These are phyloP conservation scores for Friedmanniomyces simplex DNA, from an alignment of 495 filamentous ascomycete species.

Conservation along the genomic window DNA sequence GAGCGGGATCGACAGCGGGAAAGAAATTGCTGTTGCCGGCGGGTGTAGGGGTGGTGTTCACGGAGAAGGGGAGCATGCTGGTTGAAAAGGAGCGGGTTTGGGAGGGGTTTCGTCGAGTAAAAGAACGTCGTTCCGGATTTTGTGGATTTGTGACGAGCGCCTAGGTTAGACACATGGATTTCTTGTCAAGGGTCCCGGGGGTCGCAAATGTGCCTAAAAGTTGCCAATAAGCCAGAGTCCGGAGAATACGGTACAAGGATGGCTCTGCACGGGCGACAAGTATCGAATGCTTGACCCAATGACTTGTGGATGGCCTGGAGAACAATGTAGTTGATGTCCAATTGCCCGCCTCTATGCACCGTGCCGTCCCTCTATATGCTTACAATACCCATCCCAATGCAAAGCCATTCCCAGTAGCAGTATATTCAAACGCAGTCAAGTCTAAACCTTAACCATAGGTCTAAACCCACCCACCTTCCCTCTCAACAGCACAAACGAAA, in stretches of 20 bases:
- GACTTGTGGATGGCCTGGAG: no score
- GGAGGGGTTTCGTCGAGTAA: conserved; percentile 34
- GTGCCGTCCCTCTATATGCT: not conserved
- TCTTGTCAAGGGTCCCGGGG: no score
- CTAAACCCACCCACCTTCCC: not conserved
- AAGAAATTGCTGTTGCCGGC: conserved; percentile 37
- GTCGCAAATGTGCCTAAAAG: no score
- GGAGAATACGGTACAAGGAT: no score
- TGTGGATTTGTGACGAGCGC: no score
- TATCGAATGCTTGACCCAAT: no score
- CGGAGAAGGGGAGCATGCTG: conserved; percentile 35
- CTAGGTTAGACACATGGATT: no score
- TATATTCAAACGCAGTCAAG: not conserved
- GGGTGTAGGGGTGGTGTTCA: conserved; percentile 39
- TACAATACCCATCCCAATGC: not conserved
- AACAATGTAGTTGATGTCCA: conserved; percentile 1
- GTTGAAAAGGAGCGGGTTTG: conserved; percentile 31
- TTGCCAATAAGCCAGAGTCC: no score
- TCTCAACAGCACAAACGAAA: not conserved
- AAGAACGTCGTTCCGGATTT: no score
- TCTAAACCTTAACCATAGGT: not conserved
- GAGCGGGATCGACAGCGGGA: conserved; percentile 35
- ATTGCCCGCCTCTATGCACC: not conserved
- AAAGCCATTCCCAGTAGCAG: not conserved
- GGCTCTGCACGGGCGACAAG: no score